phyloP scores from a whole-genome alignment of 306 rosid genomes.

The Ochetophila trinervis region DNA sequence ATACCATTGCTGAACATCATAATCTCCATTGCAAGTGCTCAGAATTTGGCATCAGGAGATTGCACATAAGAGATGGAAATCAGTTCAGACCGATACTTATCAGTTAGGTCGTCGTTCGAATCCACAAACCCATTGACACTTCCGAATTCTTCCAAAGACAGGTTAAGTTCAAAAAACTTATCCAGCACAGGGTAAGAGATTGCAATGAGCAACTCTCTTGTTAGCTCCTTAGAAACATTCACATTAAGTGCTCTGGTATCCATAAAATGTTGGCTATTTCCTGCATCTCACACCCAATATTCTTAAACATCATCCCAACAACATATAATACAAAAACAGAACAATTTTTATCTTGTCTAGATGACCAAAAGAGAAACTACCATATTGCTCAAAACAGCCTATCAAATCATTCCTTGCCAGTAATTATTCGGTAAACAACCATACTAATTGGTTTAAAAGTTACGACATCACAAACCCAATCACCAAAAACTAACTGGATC shows the following conservation, averaged over 20 bases:
- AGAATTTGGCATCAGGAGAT: conserved; percentile 18
- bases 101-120: conserved; percentile 7
- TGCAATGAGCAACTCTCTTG: conserved; percentile 34
- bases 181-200: conserved; percentile 20
- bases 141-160: neutral
- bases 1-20: conserved; percentile 13
- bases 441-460: no score
- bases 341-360: no score
- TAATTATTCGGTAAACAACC: no score
- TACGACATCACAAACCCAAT: no score
- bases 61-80: conserved; percentile 21
- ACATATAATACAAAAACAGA: no score
- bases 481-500: no score
- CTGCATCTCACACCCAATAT: conserved; percentile 24
- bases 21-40: conserved; percentile 1
- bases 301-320: neutral
- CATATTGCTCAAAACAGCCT: no score
- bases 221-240: conserved; percentile 20
- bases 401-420: no score
- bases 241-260: conserved; percentile 18
- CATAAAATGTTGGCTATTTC: conserved; percentile 23
- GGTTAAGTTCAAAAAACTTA: conserved; percentile 12
- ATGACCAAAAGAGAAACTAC: no score
- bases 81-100: conserved; percentile 29
- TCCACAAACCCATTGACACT: conserved; percentile 1